Base-by-base conservation (phyloP, 2,329 filamentous ascomycete species). In the Trichoderma sp. region DNA sequence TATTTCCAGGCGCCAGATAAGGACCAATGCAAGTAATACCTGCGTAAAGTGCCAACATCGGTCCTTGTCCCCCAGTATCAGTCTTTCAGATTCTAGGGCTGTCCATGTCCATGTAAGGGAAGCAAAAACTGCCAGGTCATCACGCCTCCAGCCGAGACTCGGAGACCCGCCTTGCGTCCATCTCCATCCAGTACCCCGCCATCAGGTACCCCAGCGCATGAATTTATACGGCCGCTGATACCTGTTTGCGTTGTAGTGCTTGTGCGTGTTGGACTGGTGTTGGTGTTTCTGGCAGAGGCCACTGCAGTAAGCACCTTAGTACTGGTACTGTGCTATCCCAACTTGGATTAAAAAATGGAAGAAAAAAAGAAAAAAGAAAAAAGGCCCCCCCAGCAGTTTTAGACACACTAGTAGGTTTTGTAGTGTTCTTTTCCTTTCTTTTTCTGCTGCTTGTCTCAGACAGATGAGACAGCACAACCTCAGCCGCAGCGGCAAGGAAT, bases 141-240 rank as follows among this genome's bases (percentile, higher is more conserved):
- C 36, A 47, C 53, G 26, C 65, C 36, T 68, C 65, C 53, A 60
- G 65, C 65, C 65, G 53, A 60, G 65, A 18, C 53, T 60, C 53
- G 30, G 51, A 68, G 53, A 43, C 65, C 51, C 64, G 64, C 64
- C 56, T 24, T 24, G 28, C 30, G 14, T 21, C 62, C 36, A 47
- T 26, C 36, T 7, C 58, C 18, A 9, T 28, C 12, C 18, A 32
- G 24, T 18, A 32, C 24, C 36, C 36, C 36, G 36, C 36, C 36
- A 32, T 47, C n/a, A 24, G 15, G 63, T 56, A 18, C 8, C 47
- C 30, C 30, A 24, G 11, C 11, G 15, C 30, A 39, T 39, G 15
- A 39, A 14, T n/a, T 39, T 28, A 18, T 32, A 28, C 53, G 15
- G 24, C 24, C 11, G 15, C 12, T n/a, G 24, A 32, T 63, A 43